Percentiles rank a stretch among this genome's conserved stretches.
Evolutionary conservation across 2,329 filamentous ascomycete genomes (phyloP).

Genomic region (Sclerotinia glacialis): DNA sequence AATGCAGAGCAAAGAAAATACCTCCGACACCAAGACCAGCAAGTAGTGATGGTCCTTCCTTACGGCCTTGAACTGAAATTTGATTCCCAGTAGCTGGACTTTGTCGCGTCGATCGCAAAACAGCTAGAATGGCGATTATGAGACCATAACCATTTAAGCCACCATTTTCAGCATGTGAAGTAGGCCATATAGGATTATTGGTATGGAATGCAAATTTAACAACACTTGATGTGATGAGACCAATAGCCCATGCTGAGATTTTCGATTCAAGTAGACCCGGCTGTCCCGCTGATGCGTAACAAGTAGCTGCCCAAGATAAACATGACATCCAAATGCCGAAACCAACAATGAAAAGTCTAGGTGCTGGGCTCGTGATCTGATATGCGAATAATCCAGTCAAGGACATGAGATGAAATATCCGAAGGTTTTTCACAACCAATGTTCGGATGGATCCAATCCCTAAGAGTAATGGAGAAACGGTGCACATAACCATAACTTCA

Average conservation of each 20-base stretch:
- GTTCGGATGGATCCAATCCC: slow-evolving; percentile 66
- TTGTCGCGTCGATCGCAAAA: slow-evolving; percentile 70
- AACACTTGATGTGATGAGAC: slow-evolving; percentile 79
- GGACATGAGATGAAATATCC: slow-evolving; percentile 71
- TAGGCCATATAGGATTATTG: slow-evolving; percentile 96
- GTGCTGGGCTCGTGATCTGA: slow-evolving; percentile 66
- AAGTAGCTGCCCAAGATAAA: slow-evolving; percentile 78
- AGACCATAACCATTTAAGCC: slow-evolving; percentile 89
- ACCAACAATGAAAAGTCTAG: slow-evolving; percentile 75
- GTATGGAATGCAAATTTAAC: slow-evolving; percentile 92
- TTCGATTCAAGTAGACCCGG: slow-evolving; percentile 75
- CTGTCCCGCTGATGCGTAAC: slow-evolving; percentile 74
- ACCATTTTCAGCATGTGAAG: slow-evolving; percentile 84
- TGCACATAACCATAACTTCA: slow-evolving; percentile 83
- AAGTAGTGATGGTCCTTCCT: slow-evolving; percentile 66
- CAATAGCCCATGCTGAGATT: slow-evolving; percentile 75
- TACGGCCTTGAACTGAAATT: slow-evolving; percentile 49
- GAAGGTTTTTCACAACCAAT: slow-evolving; percentile 65
- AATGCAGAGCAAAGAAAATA: slow-evolving; percentile 85
- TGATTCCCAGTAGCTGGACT: slow-evolving; percentile 47
- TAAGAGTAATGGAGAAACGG: slow-evolving; percentile 76
- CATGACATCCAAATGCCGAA: slow-evolving; percentile 79
- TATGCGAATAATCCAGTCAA: slow-evolving; percentile 78
- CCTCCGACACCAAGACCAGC: slow-evolving; percentile 78
- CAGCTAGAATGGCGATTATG: slow-evolving; percentile 69